A percentile compares a stretch with the other conserved stretches of the same genome.
phyloP scores from a whole-genome alignment of 352 stramenopile genomes.

The Phytophthora pluvialis region DNA sequence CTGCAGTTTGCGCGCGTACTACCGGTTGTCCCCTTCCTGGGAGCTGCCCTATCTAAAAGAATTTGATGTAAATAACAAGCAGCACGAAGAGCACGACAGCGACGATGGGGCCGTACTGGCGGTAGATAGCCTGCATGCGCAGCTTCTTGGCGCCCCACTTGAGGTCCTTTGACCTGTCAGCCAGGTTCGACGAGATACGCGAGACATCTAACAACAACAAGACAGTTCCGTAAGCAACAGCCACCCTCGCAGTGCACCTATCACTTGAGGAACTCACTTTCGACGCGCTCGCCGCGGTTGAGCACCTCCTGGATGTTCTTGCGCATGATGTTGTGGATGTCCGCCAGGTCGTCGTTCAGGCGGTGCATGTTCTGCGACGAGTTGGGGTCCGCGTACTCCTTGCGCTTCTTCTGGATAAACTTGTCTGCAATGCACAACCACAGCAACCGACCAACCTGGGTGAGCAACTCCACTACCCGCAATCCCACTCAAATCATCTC shows the following conservation, averaged over 20 bases:
- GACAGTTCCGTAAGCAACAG: slow-evolving; percentile 12
- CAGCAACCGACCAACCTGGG: not conserved
- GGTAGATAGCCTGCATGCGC: slow-evolving; percentile 89
- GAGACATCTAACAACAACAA: slow-evolving; percentile 72
- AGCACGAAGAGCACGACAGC: slow-evolving; percentile 84
- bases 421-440: slow-evolving; percentile 77
- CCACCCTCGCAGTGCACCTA: not conserved
- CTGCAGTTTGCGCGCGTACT: slow-evolving; percentile 6
- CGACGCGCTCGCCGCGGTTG: slow-evolving; percentile 89
- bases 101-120: slow-evolving; percentile 86
- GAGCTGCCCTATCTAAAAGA: slow-evolving; percentile 71
- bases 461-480: slow-evolving; percentile 4
- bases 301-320: slow-evolving; percentile 98
- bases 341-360: slow-evolving; percentile 97
- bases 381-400: slow-evolving; percentile 97
- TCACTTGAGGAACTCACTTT: slow-evolving; percentile 54
- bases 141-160: slow-evolving; percentile 98
- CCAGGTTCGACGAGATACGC: slow-evolving; percentile 90
- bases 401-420: slow-evolving; percentile 97
- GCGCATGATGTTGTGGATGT: slow-evolving; percentile 99
- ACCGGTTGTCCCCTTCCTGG: not conserved
- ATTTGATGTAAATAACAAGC: slow-evolving; percentile 92
- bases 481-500: not conserved
- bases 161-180: slow-evolving; percentile 95
- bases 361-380: slow-evolving; percentile 95